Evolutionary conservation across 2,329 filamentous ascomycete genomes (phyloP), one percentile per base, ranked within the genome.

Genomic region (Talaromyces marneffei): DNA sequence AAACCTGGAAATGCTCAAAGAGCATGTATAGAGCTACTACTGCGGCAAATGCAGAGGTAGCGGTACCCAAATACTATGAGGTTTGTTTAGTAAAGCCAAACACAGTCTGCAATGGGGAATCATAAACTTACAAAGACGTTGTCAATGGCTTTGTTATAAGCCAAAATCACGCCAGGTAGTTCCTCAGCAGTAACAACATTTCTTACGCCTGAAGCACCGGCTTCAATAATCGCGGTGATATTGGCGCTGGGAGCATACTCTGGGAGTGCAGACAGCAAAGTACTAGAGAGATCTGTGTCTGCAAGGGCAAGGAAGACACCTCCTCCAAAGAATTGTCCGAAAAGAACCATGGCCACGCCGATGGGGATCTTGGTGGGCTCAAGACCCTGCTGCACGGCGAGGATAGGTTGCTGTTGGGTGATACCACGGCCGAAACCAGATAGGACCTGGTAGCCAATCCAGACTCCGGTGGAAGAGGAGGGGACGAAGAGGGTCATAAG

Each of bases 361-460:
- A 57, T 57, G 16, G 55, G 37, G 40, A 57, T 57, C 27, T 57
- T 57, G 10, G 55, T 27, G 14, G 55, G 55, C 25, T 57, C 55
- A 10, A 57, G 55, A n/a, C 29, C 25, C 55, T 57, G 55, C 39
- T 57, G 55, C 2, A 57, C 55, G 0, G 55, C 55, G 1, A 57
- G 6, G 12, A 57, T 39, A 20, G 55, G 55, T 48, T 57, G 55
- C 27, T 57, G 55, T 48, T 57, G 55, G 9, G 55, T 57, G 39
- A 57, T 46, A 18, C 55, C 55, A 35, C 55, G 55, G 27, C 55
- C 55, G 27, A 57, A 39, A 27, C 55, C 55, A 35, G 55, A 25
- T 48, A 40, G 16, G 25, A 59, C 57, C 35, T 59, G 57, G 33
- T 59, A 59, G 46, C 57, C 57, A 33, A 39, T 44, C 57, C 57